Percentiles rank a stretch among this genome's conserved stretches.
These are phyloP conservation scores for Leccinum broughii DNA, from an alignment of 768 basidiomycete species.

Conservation along the genomic window DNA sequence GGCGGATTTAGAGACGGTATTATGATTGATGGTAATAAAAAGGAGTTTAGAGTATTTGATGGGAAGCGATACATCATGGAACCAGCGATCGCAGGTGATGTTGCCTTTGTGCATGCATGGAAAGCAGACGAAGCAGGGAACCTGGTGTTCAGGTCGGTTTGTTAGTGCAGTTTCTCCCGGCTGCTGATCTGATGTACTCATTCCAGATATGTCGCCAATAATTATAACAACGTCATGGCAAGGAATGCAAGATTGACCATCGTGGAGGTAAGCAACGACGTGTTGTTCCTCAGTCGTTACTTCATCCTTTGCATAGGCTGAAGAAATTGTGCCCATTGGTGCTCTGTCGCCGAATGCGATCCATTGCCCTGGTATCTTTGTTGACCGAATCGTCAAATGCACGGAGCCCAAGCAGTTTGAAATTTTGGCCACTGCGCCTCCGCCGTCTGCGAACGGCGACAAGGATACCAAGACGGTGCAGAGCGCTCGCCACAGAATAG, in stretches of 20 bases:
- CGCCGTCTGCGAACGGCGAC: conserved; percentile 39
- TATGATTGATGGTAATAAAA: conserved; percentile 68
- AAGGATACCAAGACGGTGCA: conserved; percentile 51
- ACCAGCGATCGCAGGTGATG: conserved; percentile 67
- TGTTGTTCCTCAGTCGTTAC: conserved; percentile 5
- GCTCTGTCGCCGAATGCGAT: conserved; percentile 78
- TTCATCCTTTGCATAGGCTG: conserved; percentile 62
- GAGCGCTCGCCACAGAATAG: conserved; percentile 70
- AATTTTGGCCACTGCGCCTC: conserved; percentile 59
- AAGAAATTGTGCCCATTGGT: conserved; percentile 84
- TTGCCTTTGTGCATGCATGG: conserved; percentile 86
- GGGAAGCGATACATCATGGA: conserved; percentile 82
- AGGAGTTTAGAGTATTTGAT: conserved; percentile 74
- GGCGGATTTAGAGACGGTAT: conserved; percentile 70
- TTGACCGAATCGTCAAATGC: conserved; percentile 80
- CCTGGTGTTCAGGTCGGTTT: conserved; percentile 74
- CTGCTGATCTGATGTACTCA: neutral
- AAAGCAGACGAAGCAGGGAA: conserved; percentile 90
- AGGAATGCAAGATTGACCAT: conserved; percentile 86
- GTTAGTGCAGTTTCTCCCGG: neutral
- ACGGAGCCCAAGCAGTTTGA: conserved; percentile 77
- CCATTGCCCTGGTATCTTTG: conserved; percentile 79
- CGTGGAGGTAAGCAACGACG: conserved; percentile 65
- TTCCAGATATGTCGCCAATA: conserved; percentile 74
- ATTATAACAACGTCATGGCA: conserved; percentile 81